These are phyloP conservation scores for Arachis stenosperma DNA, from an alignment of 306 rosid genomes.

Conservation along the genomic window DNA sequence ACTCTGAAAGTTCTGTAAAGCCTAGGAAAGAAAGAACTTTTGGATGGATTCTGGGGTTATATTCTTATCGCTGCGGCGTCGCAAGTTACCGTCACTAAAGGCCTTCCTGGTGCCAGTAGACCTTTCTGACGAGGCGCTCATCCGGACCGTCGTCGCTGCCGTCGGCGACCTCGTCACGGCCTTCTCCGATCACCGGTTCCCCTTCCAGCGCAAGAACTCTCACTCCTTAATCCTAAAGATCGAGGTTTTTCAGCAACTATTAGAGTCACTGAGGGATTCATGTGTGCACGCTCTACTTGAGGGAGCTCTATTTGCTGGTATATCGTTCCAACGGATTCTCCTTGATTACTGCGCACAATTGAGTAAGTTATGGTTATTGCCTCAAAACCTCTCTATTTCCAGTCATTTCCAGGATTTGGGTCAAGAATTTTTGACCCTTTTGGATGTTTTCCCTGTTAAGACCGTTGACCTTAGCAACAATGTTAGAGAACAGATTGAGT, in stretches of 20 bases:
- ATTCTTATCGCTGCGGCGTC: conserved; percentile 69
- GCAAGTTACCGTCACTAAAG: conserved; percentile 76
- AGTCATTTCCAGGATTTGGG: conserved; percentile 83
- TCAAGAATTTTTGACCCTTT: conserved; percentile 76
- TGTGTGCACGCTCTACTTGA: conserved; percentile 53
- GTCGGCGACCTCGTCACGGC: conserved; percentile 54
- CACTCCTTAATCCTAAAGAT: conserved; percentile 67
- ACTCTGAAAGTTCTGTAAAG: conserved; percentile 3
- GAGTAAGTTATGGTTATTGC: conserved; percentile 81
- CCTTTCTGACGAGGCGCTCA: conserved; percentile 57
- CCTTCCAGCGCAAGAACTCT: conserved; percentile 69
- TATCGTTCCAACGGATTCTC: conserved; percentile 71
- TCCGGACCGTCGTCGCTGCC: conserved; percentile 56
- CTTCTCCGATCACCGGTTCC: conserved; percentile 50
- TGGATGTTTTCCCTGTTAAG: conserved; percentile 71
- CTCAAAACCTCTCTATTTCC: conserved; percentile 74
- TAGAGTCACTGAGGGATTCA: conserved; percentile 59
- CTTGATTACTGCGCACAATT: conserved; percentile 77
- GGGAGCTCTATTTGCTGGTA: conserved; percentile 68
- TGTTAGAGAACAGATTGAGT: conserved; percentile 71
- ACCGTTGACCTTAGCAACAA: conserved; percentile 63
- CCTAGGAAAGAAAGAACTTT: neutral
- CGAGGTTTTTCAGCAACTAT: conserved; percentile 58
- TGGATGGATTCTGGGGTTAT: conserved; percentile 71
- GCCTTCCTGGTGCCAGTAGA: conserved; percentile 74